Evolutionary conservation across 768 basidiomycete genomes (phyloP).

Genomic region (Russula sp.): DNA sequence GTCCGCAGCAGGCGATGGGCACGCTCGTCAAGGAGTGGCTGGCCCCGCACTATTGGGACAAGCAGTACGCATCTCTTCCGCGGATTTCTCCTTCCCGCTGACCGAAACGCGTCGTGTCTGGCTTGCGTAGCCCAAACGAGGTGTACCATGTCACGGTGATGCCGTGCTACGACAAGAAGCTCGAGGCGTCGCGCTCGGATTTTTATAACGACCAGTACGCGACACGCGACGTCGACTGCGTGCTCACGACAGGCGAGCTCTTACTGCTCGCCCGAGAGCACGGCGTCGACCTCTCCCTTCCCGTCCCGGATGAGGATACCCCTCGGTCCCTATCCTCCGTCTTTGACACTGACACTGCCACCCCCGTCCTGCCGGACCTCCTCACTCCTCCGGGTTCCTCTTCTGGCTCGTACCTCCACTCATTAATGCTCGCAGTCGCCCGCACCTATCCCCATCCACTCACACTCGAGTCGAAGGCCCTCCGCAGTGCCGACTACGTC

Average conservation of each 20-base stretch:
- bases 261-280: slow-evolving; percentile 79
- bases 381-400: slow-evolving; percentile 76
- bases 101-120: not conserved
- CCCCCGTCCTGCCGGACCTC: slow-evolving; percentile 55
- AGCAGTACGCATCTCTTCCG: slow-evolving; percentile 46
- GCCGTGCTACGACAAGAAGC: slow-evolving; percentile 99
- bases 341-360: not conserved
- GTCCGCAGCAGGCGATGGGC: slow-evolving; percentile 93
- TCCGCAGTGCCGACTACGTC: slow-evolving; percentile 38
- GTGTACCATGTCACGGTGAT: slow-evolving; percentile 97
- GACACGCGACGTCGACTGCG: slow-evolving; percentile 93
- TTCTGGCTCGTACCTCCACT: slow-evolving; percentile 89
- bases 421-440: slow-evolving; percentile 56
- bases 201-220: slow-evolving; percentile 80
- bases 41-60: slow-evolving; percentile 50
- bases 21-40: slow-evolving; percentile 89
- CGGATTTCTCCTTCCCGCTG: not conserved
- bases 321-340: not conserved
- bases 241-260: slow-evolving; percentile 94
- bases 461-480: slow-evolving; percentile 14
- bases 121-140: slow-evolving; percentile 58
- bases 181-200: slow-evolving; percentile 92
- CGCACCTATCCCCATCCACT: slow-evolving; percentile 36
- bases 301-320: slow-evolving; percentile 47
- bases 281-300: slow-evolving; percentile 63